phyloP scores from a whole-genome alignment of 257 asterid species.

The Solanum medicagineum region DNA sequence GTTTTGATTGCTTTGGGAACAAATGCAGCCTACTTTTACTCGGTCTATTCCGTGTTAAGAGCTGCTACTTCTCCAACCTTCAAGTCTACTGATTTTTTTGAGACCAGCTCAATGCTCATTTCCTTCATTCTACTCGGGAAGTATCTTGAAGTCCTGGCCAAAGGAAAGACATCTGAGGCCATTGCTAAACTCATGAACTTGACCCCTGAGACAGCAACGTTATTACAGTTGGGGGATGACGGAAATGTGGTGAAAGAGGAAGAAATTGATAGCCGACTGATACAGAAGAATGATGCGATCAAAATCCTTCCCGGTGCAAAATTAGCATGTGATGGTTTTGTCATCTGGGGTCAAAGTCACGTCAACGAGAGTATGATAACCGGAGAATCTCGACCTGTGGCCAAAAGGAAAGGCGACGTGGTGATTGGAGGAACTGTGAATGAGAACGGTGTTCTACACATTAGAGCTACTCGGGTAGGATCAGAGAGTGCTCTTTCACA shows the following conservation, averaged over 20 bases:
- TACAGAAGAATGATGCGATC: conserved; percentile 51
- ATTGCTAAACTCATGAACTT: conserved; percentile 57
- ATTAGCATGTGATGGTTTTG: conserved; percentile 67
- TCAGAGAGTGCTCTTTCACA: conserved; percentile 68
- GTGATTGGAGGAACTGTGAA: conserved; percentile 76
- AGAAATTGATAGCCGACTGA: conserved; percentile 50
- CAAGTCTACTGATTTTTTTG: conserved; percentile 31
- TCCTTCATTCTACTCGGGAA: conserved; percentile 35
- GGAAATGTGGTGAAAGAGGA: conserved; percentile 42
- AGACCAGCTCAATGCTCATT: conserved; percentile 37
- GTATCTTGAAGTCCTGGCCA: conserved; percentile 29
- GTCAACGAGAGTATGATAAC: conserved; percentile 40
- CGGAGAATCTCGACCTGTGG: conserved; percentile 60
- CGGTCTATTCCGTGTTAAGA: conserved; percentile 28
- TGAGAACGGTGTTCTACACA: conserved; percentile 47
- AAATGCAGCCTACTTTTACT: conserved; percentile 38
- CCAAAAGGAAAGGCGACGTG: conserved; percentile 41
- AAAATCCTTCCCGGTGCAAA: conserved; percentile 66
- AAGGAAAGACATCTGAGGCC: conserved; percentile 34
- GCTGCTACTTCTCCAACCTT: conserved; percentile 26
- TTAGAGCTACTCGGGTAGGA: conserved; percentile 53
- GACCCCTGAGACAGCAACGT: conserved; percentile 34
- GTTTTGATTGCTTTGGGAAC: conserved; percentile 37
- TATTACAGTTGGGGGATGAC: conserved; percentile 17
- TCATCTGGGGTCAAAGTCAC: conserved; percentile 40